Evolutionary conservation across 1,284 basidiomycete species (phyloP).

Genomic region (Kwoniella shivajii): DNA sequence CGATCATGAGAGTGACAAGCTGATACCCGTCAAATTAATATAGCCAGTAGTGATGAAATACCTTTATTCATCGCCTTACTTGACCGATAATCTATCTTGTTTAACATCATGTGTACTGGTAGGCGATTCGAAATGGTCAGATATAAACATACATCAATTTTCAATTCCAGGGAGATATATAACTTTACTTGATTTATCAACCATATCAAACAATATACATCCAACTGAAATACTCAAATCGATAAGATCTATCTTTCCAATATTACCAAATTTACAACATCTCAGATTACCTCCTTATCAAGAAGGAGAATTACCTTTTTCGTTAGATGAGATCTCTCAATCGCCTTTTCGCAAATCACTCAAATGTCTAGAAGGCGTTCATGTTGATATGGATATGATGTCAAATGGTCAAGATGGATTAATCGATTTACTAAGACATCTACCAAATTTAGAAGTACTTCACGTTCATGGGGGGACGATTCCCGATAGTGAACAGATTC

Average conservation of each 20-base stretch:
- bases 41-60: conserved; percentile 70
- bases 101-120: conserved; percentile 62
- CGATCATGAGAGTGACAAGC: not conserved
- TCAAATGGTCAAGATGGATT: conserved; percentile 41
- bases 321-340: conserved; percentile 60
- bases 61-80: conserved; percentile 64
- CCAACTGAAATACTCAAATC: conserved; percentile 57
- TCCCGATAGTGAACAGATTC: not conserved
- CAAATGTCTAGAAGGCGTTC: conserved; percentile 65
- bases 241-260: conserved; percentile 14
- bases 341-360: conserved; percentile 54
- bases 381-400: conserved; percentile 55
- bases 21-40: not conserved
- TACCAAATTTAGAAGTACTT: conserved; percentile 58
- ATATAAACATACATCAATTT: conserved; percentile 76
- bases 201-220: conserved; percentile 60
- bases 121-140: conserved; percentile 79
- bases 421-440: conserved; percentile 60
- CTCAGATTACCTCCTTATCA: conserved; percentile 65
- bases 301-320: conserved; percentile 57
- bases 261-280: conserved; percentile 18
- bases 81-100: conserved; percentile 61
- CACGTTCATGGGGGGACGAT: conserved; percentile 17
- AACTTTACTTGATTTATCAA: conserved; percentile 68
- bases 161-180: conserved; percentile 83